Base-by-base conservation (phyloP, 805 yeast genomes). In the Candida coquimbonensis region DNA sequence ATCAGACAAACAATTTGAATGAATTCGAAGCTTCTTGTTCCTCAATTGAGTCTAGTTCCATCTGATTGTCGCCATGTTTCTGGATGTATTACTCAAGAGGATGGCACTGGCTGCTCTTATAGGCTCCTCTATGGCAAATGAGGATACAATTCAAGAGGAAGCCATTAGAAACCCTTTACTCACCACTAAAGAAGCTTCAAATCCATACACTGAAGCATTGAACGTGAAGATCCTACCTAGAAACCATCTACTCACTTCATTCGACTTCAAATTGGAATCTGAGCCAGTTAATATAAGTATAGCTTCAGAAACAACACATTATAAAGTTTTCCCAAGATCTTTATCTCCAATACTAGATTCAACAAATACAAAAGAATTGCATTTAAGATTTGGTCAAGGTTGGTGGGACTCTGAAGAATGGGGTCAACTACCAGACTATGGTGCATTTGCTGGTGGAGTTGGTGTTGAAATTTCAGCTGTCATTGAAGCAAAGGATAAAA, bases 391-490 rank as follows among this genome's bases (percentile, higher is more conserved):
- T 60, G 77, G 95, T 2, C 95, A 87, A 63, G 99, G 99, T 0
- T 85, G 89, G 81, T 93, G 96, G 91, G 96, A 93, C 59, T 69
- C 90, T 1, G 87, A 83, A 48, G 68, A 73, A 8, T 93, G 96
- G 95, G 98, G 98, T 0, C 67, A 71, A 39, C 70, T 87, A 36
- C 96, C 97, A 0, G 65, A 68, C 39, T 67, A 78, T 52, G 99
- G 99, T 1, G 58, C 63, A 12, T 67, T 66, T 46, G 74, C 89
- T 43, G 99, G 99, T 29, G 98, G 98, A 3, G 84, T 91, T 3
- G 99, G 99, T 40, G 96, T 91, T 14, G 99, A 93, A 63, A 57
- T 93, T 9, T 89, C 95, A 89, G 90, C 97, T 0, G 72, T 80
- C 36, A 74, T 93, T 26, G 91, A 83, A 56, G 90, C 91, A 0